A percentile compares a stretch with the other conserved stretches of the same genome.
Evolutionary conservation across 2,329 filamentous ascomycete species (phyloP).

Genomic region (Claviceps humidiphila): DNA sequence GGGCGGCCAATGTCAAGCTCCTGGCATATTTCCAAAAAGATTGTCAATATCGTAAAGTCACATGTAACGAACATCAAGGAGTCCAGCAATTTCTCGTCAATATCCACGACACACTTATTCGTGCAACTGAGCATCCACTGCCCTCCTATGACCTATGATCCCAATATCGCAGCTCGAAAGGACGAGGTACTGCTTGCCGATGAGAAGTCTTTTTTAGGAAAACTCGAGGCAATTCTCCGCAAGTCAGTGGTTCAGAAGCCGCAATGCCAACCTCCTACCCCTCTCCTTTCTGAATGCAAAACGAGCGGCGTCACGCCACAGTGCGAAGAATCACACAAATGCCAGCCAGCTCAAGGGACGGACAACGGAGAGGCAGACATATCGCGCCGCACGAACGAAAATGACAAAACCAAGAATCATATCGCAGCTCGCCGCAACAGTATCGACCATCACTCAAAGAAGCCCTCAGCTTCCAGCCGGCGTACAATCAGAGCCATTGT

Average conservation of each 20-base stretch:
- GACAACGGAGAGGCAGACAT: background rate
- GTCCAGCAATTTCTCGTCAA: background rate
- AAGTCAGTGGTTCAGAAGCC: slow-evolving; percentile 21
- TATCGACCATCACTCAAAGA: background rate
- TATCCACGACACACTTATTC: slow-evolving; percentile 38
- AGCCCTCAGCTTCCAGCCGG: background rate
- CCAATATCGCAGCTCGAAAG: slow-evolving; percentile 59
- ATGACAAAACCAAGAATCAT: background rate
- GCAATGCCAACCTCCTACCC: background rate
- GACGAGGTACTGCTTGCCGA: slow-evolving; percentile 57
- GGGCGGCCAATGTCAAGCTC: slow-evolving; percentile 45
- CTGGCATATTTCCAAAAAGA: slow-evolving; percentile 36
- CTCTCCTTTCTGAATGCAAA: background rate
- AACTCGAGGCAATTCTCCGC: slow-evolving; percentile 32
- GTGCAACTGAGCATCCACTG: slow-evolving; percentile 51
- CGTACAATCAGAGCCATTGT: slow-evolving; percentile 9
- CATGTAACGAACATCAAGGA: slow-evolving; percentile 12
- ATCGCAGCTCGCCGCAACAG: background rate
- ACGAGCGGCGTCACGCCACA: background rate
- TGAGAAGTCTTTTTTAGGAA: slow-evolving; percentile 29
- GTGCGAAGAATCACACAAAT: background rate
- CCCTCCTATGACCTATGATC: slow-evolving; percentile 50
- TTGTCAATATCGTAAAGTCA: slow-evolving; percentile 39
- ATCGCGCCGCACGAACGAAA: background rate
- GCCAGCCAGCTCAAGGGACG: background rate